These are phyloP conservation scores for Sporisorium scitamineum DNA, from an alignment of 1,284 basidiomycete genomes.

Conservation along the genomic window DNA sequence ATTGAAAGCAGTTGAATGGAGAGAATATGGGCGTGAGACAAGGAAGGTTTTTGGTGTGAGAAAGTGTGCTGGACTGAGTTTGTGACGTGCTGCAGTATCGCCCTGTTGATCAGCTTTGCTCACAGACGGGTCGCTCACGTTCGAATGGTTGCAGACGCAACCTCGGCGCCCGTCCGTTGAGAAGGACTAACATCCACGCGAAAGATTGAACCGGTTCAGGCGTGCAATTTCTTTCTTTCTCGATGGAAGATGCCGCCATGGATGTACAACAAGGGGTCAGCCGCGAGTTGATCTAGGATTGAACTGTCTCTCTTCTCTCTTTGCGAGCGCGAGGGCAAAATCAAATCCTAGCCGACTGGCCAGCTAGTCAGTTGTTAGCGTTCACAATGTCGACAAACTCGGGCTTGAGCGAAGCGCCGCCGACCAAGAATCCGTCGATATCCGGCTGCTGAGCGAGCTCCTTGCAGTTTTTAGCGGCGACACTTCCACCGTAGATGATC, in stretches of 20 bases:
- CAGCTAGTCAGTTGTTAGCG: conserved; percentile 67
- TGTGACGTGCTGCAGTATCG: no score
- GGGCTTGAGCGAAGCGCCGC: conserved; percentile 96
- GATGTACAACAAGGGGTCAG: not conserved
- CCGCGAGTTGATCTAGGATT: not conserved
- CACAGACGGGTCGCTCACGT: no score
- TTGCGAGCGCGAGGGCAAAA: not conserved
- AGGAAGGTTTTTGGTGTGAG: no score
- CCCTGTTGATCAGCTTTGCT: no score
- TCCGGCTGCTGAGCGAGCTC: conserved; percentile 78
- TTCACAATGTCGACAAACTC: conserved; percentile 87
- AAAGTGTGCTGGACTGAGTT: no score
- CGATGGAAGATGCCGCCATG: no score
- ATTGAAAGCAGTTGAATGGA: not conserved
- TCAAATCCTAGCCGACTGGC: conserved; percentile 43
- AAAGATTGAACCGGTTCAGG: no score
- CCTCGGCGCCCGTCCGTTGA: no score
- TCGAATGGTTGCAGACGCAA: no score
- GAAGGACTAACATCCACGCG: no score
- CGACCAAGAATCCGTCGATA: conserved; percentile 99
- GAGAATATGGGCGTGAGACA: no score
- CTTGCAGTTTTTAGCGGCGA: conserved; percentile 86
- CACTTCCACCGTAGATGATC: conserved; percentile 96
- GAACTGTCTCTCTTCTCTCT: not conserved
- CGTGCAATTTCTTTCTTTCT: no score